Percentiles rank a stretch among this genome's conserved stretches.
Conservation (phyloP, 768 basidiomycete species). For the Rhodotorula diobovata region DNA sequence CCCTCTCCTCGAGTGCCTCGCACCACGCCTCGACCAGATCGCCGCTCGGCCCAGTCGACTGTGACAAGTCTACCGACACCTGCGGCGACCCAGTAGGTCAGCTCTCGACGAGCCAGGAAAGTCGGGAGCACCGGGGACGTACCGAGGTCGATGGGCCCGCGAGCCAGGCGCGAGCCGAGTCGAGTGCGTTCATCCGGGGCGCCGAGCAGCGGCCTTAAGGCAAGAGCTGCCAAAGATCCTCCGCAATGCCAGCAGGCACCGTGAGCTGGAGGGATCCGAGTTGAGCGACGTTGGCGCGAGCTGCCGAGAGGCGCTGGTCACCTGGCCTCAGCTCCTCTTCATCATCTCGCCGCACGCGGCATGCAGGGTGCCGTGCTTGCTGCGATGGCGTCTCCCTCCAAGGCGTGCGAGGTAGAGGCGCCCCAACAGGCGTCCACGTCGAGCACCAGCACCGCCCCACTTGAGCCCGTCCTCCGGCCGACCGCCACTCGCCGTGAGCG, state of each 20-base stretch:
- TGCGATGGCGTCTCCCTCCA: too few species aligned
- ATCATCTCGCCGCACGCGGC: not conserved
- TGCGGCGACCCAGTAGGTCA: not conserved
- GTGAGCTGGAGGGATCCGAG: too few species aligned
- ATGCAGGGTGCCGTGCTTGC: not conserved
- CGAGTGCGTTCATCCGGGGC: not conserved
- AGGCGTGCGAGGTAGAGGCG: not conserved
- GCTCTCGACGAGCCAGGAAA: not conserved
- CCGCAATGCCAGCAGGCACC: not conserved
- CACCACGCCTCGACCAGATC: not conserved
- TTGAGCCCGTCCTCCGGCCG: not conserved
- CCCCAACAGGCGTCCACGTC: not conserved
- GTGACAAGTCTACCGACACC: not conserved
- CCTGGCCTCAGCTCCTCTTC: too few species aligned
- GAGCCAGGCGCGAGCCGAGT: constrained; percentile 2
- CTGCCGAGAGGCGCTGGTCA: not conserved
- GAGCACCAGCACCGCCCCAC: not conserved
- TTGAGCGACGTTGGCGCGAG: too few species aligned
- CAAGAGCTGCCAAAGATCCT: not conserved
- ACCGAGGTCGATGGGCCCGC: not conserved
- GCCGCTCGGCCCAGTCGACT: not conserved
- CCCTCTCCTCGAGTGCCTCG: not conserved
- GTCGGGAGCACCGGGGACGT: not conserved
- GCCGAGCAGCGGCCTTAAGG: not conserved
- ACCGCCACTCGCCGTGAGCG: not conserved